Conservation (phyloP, 331 rosid species). For the Quercus lobata region DNA sequence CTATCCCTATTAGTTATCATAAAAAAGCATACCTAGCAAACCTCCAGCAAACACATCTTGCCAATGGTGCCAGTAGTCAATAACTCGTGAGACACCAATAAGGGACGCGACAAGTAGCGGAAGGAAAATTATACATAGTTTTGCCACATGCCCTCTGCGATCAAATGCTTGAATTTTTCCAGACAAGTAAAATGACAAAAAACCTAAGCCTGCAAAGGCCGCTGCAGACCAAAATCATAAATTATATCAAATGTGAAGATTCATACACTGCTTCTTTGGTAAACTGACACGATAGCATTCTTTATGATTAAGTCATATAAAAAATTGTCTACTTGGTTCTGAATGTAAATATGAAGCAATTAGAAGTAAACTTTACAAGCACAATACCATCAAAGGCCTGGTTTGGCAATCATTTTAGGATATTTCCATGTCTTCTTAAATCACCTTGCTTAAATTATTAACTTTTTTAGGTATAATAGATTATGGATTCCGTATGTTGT, state of each 20-base stretch:
- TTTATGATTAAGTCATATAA: neutral
- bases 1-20: neutral
- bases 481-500: neutral
- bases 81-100: conserved; percentile 70
- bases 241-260: conserved; percentile 13
- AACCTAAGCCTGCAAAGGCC: conserved; percentile 92
- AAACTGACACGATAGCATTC: neutral
- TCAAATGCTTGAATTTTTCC: conserved; percentile 83
- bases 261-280: neutral
- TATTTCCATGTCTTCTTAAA: neutral
- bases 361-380: too few species aligned
- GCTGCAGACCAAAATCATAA: conserved; percentile 37
- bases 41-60: conserved; percentile 84
- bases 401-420: neutral
- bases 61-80: conserved; percentile 98
- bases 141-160: conserved; percentile 71
- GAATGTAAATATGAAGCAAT: neutral
- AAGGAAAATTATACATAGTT: conserved; percentile 61
- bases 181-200: conserved; percentile 61
- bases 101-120: conserved; percentile 70
- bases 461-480: neutral
- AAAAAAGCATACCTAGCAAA: conserved; percentile 44
- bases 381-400: too few species aligned
- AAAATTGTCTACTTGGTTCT: neutral
- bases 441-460: neutral